A percentile compares a stretch with the other conserved stretches of the same genome.
These are phyloP conservation scores for Fomitopsis pinicola DNA, from an alignment of 1,284 basidiomycete genomes.

Conservation along the genomic window DNA sequence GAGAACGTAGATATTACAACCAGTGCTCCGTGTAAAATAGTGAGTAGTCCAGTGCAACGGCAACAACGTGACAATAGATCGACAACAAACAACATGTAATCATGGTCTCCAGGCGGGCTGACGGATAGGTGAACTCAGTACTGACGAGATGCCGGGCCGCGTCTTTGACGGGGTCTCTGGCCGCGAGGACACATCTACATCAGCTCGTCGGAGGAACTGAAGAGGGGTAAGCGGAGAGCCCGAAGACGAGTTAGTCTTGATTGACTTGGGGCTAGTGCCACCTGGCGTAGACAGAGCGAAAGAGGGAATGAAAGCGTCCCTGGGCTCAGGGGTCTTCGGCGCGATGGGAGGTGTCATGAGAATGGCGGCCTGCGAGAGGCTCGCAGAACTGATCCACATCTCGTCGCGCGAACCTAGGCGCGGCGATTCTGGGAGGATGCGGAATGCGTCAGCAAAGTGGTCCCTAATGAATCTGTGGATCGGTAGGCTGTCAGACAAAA, in stretches of 20 bases:
- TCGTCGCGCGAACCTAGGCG: slow-evolving; percentile 54
- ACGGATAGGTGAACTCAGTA: slow-evolving; percentile 19
- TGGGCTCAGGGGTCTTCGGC: slow-evolving; percentile 69
- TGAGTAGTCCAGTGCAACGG: slow-evolving; percentile 1
- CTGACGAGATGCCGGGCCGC: slow-evolving; percentile 17
- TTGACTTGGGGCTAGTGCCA: slow-evolving; percentile 40
- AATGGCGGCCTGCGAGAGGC: slow-evolving; percentile 51
- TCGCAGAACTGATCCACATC: slow-evolving; percentile 79
- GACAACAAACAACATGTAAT: slow-evolving; percentile 12
- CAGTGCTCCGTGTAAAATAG: background rate
- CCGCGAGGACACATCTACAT: slow-evolving; percentile 34
- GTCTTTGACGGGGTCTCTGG: slow-evolving; percentile 41
- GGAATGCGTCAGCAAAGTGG: slow-evolving; percentile 80
- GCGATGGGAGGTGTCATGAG: slow-evolving; percentile 38
- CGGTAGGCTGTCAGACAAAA: background rate
- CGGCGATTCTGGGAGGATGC: slow-evolving; percentile 59
- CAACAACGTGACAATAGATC: slow-evolving; percentile 14
- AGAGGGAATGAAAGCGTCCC: slow-evolving; percentile 37
- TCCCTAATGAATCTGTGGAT: slow-evolving; percentile 74
- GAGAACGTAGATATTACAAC: background rate
- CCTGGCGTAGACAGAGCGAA: slow-evolving; percentile 46
- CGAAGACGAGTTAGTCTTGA: slow-evolving; percentile 40
- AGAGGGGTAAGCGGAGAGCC: slow-evolving; percentile 51
- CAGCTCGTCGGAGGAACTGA: slow-evolving; percentile 54
- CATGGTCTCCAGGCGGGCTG: slow-evolving; percentile 29